phyloP scores from a whole-genome alignment of 768 basidiomycete species.

The Suillus plorans region DNA sequence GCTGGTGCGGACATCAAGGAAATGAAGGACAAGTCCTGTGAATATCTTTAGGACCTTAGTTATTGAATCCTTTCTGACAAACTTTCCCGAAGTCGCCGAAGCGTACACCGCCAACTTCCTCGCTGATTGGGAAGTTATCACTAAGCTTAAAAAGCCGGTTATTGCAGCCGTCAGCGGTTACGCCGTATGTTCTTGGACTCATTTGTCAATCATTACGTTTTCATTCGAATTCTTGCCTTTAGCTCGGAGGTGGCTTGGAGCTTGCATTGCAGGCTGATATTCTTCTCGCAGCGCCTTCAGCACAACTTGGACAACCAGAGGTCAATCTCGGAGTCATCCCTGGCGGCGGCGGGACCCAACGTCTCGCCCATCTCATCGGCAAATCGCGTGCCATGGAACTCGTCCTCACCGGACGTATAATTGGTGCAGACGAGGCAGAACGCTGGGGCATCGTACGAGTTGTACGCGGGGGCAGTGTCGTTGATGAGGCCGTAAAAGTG shows the following conservation, averaged over 20 bases:
- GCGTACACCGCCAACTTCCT: slow-evolving; percentile 87
- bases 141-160: slow-evolving; percentile 82
- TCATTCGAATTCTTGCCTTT: not conserved
- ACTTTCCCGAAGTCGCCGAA: slow-evolving; percentile 59
- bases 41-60: slow-evolving; percentile 20
- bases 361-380: slow-evolving; percentile 81
- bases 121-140: slow-evolving; percentile 76
- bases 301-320: slow-evolving; percentile 94
- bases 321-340: slow-evolving; percentile 95
- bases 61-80: not conserved
- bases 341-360: slow-evolving; percentile 92
- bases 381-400: slow-evolving; percentile 96
- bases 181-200: slow-evolving; percentile 55
- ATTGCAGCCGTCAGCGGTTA: slow-evolving; percentile 96
- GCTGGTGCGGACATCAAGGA: slow-evolving; percentile 99
- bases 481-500: slow-evolving; percentile 82
- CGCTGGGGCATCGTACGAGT: slow-evolving; percentile 86
- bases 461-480: slow-evolving; percentile 75
- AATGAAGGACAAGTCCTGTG: slow-evolving; percentile 96
- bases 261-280: slow-evolving; percentile 97
- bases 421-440: slow-evolving; percentile 80
- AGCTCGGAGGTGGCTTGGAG: slow-evolving; percentile 98
- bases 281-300: slow-evolving; percentile 85
- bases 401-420: slow-evolving; percentile 81
- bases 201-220: not conserved